Evolutionary conservation across 805 yeast genomes (phyloP), one percentile per base, ranked within the genome.

Genomic region (Starmerella gropengiesseri): DNA sequence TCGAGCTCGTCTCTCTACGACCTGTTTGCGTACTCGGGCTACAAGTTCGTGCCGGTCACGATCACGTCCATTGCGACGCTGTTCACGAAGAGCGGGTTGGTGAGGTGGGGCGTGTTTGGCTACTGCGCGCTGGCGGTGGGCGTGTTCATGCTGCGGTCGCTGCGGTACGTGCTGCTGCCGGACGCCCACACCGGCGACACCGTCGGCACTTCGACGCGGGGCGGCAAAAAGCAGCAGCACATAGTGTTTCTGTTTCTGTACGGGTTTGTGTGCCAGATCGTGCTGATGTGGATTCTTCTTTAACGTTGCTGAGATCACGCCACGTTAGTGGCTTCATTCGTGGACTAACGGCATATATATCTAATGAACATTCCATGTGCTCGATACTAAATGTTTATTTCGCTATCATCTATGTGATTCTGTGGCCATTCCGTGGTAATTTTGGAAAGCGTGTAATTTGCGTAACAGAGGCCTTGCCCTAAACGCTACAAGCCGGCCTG

Each of bases 191-290:
- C 68, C 43, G 65, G 74, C 40, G 41, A 61, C 11, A 47, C 61
- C 7, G 45, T 56, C 12, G 53, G 61, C 16, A 75, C 74, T 31
- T 71, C 83, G 41, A 73, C 80, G 44, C 70, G 75, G 32, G 74
- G 75, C 20, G 81, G 80, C 46, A 73, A 85, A 49, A 37, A 46
- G 23, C 79, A 83, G 60, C 74, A 81, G 47, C 75, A 95, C 52
- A 80, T 91, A 46, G 94, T 89, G 56, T 89, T 82, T 59, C 66
- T 89, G 50, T 86, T 89, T 55, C 68, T 81, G 31, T 89, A 89
- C 61, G 78, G 94, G 7, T 84, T 85, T 55, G 69, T 82, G 13
- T 69, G 86, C 56, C 97, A 89, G 65, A 73, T 81, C 18, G 56
- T 76, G 16, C 65, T 84, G 42, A 75, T 86, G 66, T 78, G 89